phyloP scores from a whole-genome alignment of 2,329 filamentous ascomycete species.

The Alternaria gansuensis region DNA sequence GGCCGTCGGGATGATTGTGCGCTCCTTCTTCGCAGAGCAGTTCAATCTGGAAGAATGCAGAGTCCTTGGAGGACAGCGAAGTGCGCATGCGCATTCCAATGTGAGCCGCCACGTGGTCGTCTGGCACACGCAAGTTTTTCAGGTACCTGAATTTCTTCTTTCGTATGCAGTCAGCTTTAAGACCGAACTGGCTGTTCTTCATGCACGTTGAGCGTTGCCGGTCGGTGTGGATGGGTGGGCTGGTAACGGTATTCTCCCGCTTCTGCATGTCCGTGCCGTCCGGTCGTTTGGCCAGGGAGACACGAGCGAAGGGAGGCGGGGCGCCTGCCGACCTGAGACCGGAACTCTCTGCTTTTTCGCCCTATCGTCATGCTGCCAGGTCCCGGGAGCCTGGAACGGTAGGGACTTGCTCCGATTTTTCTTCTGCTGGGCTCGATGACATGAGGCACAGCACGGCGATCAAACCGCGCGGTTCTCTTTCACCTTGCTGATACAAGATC shows the following conservation, averaged over 20 bases:
- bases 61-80: conserved; percentile 3
- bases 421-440: conserved; percentile 27
- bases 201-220: conserved; percentile 40
- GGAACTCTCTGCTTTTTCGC: conserved; percentile 22
- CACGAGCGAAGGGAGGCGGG: conserved; percentile 24
- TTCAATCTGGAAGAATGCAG: conserved; percentile 22
- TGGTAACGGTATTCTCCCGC: conserved; percentile 40
- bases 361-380: conserved; percentile 49
- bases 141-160: conserved; percentile 7
- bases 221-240: conserved; percentile 19
- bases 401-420: conserved; percentile 26
- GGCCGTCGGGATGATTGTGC: conserved; percentile 15
- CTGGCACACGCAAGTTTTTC: conserved; percentile 2
- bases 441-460: conserved; percentile 25
- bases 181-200: conserved; percentile 36
- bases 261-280: conserved; percentile 42
- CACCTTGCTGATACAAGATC: background rate
- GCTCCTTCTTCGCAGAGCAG: conserved; percentile 4
- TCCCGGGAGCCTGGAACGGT: conserved; percentile 42
- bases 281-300: conserved; percentile 18
- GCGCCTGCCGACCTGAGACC: conserved; percentile 34
- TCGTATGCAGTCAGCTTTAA: conserved; percentile 14
- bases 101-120: conserved; percentile 14
- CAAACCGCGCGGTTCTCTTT: conserved; percentile 11
- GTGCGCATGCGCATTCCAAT: background rate